Evolutionary conservation across 1,284 basidiomycete genomes (phyloP).

Genomic region (Cutaneotrichosporon spelunceum): DNA sequence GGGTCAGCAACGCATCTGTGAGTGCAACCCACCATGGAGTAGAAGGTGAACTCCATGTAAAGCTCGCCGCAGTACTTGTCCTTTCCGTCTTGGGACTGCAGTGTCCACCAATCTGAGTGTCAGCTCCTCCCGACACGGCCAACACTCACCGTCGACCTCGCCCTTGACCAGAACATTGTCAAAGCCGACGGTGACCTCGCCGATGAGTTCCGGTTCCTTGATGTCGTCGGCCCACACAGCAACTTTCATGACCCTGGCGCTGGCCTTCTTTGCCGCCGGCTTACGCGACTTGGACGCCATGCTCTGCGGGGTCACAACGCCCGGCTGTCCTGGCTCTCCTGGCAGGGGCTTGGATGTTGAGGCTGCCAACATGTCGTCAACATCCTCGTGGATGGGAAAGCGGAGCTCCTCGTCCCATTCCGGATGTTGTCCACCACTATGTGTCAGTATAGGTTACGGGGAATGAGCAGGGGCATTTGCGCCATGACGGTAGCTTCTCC

Average conservation of each 20-base stretch:
- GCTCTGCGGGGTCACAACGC: constrained; percentile 52
- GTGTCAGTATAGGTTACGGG: neutral
- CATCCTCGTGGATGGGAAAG: constrained; percentile 82
- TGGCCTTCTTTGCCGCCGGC: constrained; percentile 37
- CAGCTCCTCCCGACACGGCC: constrained; percentile 1
- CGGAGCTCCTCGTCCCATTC: constrained; percentile 99
- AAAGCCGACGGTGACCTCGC: constrained; percentile 81
- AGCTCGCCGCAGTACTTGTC: constrained; percentile 91
- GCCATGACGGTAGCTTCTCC: neutral
- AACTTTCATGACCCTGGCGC: constrained; percentile 68
- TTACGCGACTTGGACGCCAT: constrained; percentile 53
- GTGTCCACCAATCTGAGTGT: constrained; percentile 81
- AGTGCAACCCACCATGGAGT: constrained; percentile 74
- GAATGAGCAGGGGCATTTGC: neutral
- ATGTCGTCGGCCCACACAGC: constrained; percentile 92
- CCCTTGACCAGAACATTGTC: constrained; percentile 88
- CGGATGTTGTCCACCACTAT: constrained; percentile 89
- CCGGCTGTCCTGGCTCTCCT: constrained; percentile 21
- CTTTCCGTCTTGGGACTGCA: constrained; percentile 86
- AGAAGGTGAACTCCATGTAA: constrained; percentile 91
- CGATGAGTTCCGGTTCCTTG: constrained; percentile 92
- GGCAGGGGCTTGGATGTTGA: constrained; percentile 41
- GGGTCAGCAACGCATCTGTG: constrained; percentile 2
- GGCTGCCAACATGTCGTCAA: constrained; percentile 62
- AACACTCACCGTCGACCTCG: constrained; percentile 87